Conservation (phyloP, 106 monocot species). For the Acanthochlamys bracteata region DNA sequence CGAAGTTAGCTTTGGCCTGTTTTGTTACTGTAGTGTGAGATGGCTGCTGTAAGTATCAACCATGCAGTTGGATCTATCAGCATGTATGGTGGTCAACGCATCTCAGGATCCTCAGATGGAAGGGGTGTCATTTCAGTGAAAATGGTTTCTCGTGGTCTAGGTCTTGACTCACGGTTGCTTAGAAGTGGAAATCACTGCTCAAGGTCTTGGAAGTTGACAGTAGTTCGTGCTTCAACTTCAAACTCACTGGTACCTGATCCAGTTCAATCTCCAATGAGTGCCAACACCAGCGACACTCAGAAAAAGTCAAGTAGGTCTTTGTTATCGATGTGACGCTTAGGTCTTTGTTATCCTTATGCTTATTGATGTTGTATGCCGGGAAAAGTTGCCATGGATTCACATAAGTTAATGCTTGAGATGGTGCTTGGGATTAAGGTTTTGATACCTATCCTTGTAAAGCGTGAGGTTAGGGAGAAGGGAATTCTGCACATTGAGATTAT, state of each 20-base stretch:
- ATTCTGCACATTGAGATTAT: too few relatives aligned
- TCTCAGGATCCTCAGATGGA: constrained; percentile 6
- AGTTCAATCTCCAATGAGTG: constrained; percentile 19
- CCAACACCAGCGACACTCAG: constrained; percentile 15
- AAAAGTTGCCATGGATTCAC: too few relatives aligned
- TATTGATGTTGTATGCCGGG: not conserved
- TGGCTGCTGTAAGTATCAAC: constrained; percentile 23
- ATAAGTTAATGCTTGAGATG: too few relatives aligned
- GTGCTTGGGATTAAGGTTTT: too few relatives aligned
- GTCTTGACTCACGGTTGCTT: constrained; percentile 12
- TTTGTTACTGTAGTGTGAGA: not conserved
- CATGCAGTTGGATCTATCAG: constrained; percentile 19
- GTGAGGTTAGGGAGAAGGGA: too few relatives aligned
- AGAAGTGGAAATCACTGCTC: constrained; percentile 12
- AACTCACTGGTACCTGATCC: constrained; percentile 40
- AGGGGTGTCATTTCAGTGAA: constrained; percentile 11
- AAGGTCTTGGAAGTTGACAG: constrained; percentile 21
- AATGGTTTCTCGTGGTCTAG: constrained; percentile 23
- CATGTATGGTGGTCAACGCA: not conserved
- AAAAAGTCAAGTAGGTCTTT: constrained; percentile 60
- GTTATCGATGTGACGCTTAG: not conserved
- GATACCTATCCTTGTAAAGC: too few relatives aligned
- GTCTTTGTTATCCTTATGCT: not conserved
- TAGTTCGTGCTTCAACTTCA: constrained; percentile 31
- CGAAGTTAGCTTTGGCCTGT: too few relatives aligned